Base-by-base conservation (phyloP, 805 yeast genomes). In the Ogataea dorogensis region DNA sequence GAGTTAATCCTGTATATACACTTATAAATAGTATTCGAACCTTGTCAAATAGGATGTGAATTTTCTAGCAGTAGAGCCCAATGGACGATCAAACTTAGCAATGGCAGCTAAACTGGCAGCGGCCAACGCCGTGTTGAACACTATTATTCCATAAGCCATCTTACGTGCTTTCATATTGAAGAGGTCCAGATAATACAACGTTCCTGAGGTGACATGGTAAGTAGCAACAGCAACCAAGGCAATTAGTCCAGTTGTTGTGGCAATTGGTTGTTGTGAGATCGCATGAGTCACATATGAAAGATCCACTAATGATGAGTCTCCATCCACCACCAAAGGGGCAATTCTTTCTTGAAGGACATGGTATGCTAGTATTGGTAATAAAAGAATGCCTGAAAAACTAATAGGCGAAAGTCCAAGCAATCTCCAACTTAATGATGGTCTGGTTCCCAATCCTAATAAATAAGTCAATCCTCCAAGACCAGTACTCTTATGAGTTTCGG, bases 401-500 rank as follows among this genome's bases (percentile, higher is more conserved):
- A 78, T 55, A 2, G 87, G 86, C 2, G 83, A 61, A 5, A 73
- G 42, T 0, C 81, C 81, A 8, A 73, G 51, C 24, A 48, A 51
- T 31, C 65, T 58, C 12, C 67, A 65, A 5, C 72, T 64, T 38
- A 66, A 54, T 5, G 80, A 70, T 40, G 61, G 66, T 42, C 70
- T 65, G 17, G 71, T 59, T 1, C 83, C 84, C 14, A 75, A 53
- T 0, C 85, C 85, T 11, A 78, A 46, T 7, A 76, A 42, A n/a
- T 75, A 64, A 2, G 72, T 58, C 27, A 80, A 62, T 1, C 86
- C 86, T 5, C 81, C 81, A n/a, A 80, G 58, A 0, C 86, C 86
- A 33, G 68, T 64, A 36, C 73, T 75, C 19, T 72, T 56, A 22
- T 62, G 63, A 25, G 32, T 38, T 34, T 49, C 49, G 20, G 56